Conservation (phyloP, 257 asterid genomes). For the Datura wrightii region DNA sequence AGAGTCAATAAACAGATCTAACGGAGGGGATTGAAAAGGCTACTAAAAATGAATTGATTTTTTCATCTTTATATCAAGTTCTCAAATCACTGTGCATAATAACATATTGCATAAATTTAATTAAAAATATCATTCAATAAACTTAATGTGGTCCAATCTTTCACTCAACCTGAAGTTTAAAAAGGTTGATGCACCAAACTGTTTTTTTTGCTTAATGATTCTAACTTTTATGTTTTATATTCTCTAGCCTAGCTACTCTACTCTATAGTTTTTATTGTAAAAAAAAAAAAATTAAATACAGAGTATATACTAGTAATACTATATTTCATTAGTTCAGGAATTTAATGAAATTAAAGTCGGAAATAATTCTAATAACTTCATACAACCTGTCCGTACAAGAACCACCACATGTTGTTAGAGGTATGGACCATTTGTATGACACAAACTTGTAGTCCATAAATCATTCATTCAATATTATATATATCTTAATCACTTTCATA, state of each 20-base stretch:
- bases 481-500: constrained; percentile 23
- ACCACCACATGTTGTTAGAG: constrained; percentile 25
- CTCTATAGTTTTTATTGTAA: neutral
- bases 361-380: constrained; percentile 14
- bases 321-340: neutral
- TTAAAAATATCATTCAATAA: neutral
- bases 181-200: neutral
- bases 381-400: constrained; percentile 31
- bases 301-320: neutral
- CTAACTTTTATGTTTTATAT: neutral
- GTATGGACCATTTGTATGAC: neutral
- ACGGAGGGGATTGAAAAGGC: too few relatives aligned
- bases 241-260: neutral
- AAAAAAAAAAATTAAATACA: neutral
- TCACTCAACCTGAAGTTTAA: neutral
- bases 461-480: neutral
- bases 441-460: neutral
- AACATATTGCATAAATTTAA: neutral
- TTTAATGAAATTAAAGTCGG: neutral
- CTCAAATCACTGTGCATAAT: neutral
- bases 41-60: neutral
- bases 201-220: neutral
- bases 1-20: neutral
- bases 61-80: neutral
- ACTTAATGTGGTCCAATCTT: neutral